Evolutionary conservation across 768 basidiomycete species (phyloP).

Genomic region (Zangia roseola): DNA sequence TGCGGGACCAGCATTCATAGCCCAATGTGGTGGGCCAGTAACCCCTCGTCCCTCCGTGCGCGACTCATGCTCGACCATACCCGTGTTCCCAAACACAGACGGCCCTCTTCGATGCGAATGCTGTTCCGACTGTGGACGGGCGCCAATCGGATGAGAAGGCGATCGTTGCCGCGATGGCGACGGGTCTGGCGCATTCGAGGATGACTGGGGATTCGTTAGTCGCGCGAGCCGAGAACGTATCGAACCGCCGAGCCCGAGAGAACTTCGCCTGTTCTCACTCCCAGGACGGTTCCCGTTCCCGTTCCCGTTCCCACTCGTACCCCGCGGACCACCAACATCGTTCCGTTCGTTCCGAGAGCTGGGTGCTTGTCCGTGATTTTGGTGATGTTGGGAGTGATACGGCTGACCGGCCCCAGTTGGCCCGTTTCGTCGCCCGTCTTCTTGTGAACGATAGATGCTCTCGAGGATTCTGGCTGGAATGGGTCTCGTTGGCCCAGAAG

Average conservation of each 20-base stretch:
- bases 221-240: slow-evolving; percentile 29
- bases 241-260: slow-evolving; percentile 23
- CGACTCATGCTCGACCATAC: slow-evolving; percentile 10
- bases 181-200: slow-evolving; percentile 3
- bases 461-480: slow-evolving; percentile 22
- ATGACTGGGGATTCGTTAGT: slow-evolving; percentile 17
- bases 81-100: slow-evolving; percentile 2
- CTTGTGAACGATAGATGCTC: slow-evolving; percentile 20
- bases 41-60: slow-evolving; percentile 6
- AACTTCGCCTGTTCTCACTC: slow-evolving; percentile 13
- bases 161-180: slow-evolving; percentile 21
- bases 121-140: slow-evolving; percentile 24
- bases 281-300: slow-evolving; percentile 15
- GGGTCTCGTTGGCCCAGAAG: slow-evolving; percentile 10
- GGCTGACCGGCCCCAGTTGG: slow-evolving; percentile 6
- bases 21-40: slow-evolving; percentile 11
- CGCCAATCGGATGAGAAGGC: slow-evolving; percentile 24
- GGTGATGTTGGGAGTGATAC: slow-evolving; percentile 10
- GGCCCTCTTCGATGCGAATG: slow-evolving; percentile 6
- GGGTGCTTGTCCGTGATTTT: slow-evolving; percentile 1
- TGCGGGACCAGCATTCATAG: background rate
- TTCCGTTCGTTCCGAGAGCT: slow-evolving; percentile 11
- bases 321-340: slow-evolving; percentile 5
- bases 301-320: slow-evolving; percentile 1
- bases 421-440: slow-evolving; percentile 23